Conservation (phyloP, 1,284 basidiomycete genomes). For the Clitocybe nebularis region DNA sequence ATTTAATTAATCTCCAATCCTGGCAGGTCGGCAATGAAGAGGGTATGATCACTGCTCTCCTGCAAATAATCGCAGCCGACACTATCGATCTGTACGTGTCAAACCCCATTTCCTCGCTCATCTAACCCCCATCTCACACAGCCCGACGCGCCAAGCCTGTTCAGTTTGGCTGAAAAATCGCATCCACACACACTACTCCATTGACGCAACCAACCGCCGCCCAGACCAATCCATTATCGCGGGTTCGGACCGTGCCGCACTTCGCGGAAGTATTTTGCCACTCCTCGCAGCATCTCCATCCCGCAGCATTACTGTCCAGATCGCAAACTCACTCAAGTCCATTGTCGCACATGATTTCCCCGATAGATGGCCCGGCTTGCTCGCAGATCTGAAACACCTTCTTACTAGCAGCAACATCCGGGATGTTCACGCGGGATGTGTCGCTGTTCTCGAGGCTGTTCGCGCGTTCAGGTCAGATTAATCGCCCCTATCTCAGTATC, state of each 20-base stretch:
- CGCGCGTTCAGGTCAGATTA: constrained; percentile 54
- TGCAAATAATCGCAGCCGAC: constrained; percentile 79
- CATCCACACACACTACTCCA: constrained; percentile 57
- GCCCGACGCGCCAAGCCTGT: constrained; percentile 74
- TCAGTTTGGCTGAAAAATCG: constrained; percentile 87
- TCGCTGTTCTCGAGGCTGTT: constrained; percentile 71
- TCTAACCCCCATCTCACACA: constrained; percentile 25
- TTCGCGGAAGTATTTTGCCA: constrained; percentile 63
- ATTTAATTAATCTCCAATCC: constrained; percentile 6
- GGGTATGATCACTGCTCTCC: constrained; percentile 72
- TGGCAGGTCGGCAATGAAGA: constrained; percentile 69
- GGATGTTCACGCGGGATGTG: constrained; percentile 75
- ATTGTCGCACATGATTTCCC: constrained; percentile 75
- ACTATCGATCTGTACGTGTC: constrained; percentile 69
- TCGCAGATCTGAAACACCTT: constrained; percentile 60
- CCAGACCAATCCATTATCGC: constrained; percentile 61
- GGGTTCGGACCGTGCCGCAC: constrained; percentile 61
- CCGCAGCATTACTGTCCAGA: constrained; percentile 68
- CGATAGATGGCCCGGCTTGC: constrained; percentile 63
- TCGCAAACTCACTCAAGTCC: constrained; percentile 67
- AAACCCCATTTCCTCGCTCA: constrained; percentile 31
- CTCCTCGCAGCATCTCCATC: constrained; percentile 66
- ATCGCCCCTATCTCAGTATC: too few relatives aligned
- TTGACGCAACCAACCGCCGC: constrained; percentile 42
- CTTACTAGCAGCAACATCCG: constrained; percentile 60